A percentile compares a stretch with the other conserved stretches of the same genome.
These are phyloP conservation scores for Chalciporus pseudorubinellus DNA, from an alignment of 768 basidiomycete genomes.

Conservation along the genomic window DNA sequence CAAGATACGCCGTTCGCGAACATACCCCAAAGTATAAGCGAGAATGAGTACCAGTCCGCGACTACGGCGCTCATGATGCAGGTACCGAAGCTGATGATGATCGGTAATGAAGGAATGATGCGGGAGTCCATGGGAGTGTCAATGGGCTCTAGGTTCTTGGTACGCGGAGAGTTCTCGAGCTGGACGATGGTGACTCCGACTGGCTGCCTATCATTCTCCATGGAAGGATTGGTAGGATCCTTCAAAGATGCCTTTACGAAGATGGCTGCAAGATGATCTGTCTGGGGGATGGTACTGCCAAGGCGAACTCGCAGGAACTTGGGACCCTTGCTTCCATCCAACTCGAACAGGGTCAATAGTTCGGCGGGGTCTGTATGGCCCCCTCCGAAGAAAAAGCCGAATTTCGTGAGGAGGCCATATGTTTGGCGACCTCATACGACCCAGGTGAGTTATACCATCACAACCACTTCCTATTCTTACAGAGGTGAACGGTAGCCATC, in stretches of 20 bases:
- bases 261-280: slow-evolving; percentile 20
- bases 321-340: slow-evolving; percentile 23
- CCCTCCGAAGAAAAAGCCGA: slow-evolving; percentile 29
- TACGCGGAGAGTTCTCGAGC: slow-evolving; percentile 14
- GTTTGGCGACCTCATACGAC: slow-evolving; percentile 30
- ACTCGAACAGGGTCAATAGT: slow-evolving; percentile 17
- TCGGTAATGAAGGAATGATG: slow-evolving; percentile 12
- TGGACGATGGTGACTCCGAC: slow-evolving; percentile 17
- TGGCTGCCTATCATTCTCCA: slow-evolving; percentile 4
- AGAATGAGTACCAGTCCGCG: slow-evolving; percentile 26
- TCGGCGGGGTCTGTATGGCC: slow-evolving; percentile 18
- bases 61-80: slow-evolving; percentile 17
- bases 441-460: slow-evolving; percentile 38
- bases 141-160: not conserved
- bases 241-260: slow-evolving; percentile 7
- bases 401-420: slow-evolving; percentile 27
- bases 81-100: slow-evolving; percentile 14
- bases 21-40: slow-evolving; percentile 30
- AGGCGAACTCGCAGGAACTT: slow-evolving; percentile 17
- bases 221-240: slow-evolving; percentile 1
- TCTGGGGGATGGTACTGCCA: slow-evolving; percentile 18
- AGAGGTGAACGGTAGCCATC: slow-evolving; percentile 34
- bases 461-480: slow-evolving; percentile 22
- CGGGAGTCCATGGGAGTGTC: not conserved
- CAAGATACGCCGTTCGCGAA: slow-evolving; percentile 28